phyloP scores from a whole-genome alignment of 2,329 filamentous ascomycete species.

The Zalaria sp. region DNA sequence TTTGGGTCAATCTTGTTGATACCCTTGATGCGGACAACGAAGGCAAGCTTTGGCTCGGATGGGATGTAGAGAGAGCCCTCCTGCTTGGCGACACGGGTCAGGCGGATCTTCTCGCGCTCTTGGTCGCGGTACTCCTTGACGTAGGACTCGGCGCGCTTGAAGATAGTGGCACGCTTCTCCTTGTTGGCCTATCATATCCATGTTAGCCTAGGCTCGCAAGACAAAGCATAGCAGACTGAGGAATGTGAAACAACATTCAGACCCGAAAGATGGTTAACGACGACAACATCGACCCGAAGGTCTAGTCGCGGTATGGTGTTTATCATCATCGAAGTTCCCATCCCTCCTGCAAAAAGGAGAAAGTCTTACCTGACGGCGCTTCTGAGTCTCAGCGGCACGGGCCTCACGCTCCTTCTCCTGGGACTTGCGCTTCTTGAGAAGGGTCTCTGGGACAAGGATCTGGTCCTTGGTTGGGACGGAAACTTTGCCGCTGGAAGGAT shows the following conservation, averaged over 20 bases:
- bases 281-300: slow-evolving; percentile 87
- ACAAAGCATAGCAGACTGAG: too few relatives aligned
- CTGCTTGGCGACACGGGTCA: slow-evolving; percentile 77
- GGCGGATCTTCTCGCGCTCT: slow-evolving; percentile 96
- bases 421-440: slow-evolving; percentile 99
- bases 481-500: slow-evolving; percentile 44
- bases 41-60: slow-evolving; percentile 91
- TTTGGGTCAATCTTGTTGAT: slow-evolving; percentile 99
- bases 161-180: slow-evolving; percentile 96
- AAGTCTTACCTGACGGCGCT: slow-evolving; percentile 76
- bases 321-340: slow-evolving; percentile 62
- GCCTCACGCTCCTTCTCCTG: slow-evolving; percentile 98
- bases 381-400: slow-evolving; percentile 61
- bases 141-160: slow-evolving; percentile 99
- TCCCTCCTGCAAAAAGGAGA: slow-evolving; percentile 5
- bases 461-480: slow-evolving; percentile 80
- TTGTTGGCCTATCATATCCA: slow-evolving; percentile 71
- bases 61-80: slow-evolving; percentile 89
- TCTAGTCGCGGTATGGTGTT: slow-evolving; percentile 79
- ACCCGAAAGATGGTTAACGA: slow-evolving; percentile 99
- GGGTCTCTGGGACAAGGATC: slow-evolving; percentile 95
- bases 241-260: slow-evolving; percentile 43
- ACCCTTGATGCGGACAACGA: slow-evolving; percentile 99
- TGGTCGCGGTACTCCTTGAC: slow-evolving; percentile 98
- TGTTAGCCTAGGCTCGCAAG: too few relatives aligned